Base-by-base conservation (phyloP, 768 basidiomycete genomes). In the Udeniomyces megalosporus region DNA sequence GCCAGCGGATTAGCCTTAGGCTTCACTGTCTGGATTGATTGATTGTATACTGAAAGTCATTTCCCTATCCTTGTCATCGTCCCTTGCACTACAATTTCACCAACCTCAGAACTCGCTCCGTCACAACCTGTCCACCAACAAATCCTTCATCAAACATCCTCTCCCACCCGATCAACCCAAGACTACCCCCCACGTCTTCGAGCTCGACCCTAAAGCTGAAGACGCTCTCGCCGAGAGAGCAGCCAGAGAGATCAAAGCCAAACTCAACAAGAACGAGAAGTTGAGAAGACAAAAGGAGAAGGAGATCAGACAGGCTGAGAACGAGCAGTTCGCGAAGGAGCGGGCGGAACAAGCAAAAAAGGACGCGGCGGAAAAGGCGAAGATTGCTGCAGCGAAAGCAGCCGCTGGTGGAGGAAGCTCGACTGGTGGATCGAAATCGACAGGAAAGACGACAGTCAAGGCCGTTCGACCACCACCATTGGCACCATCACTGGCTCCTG, bases 71-170 rank as follows among this genome's bases (percentile, higher is more conserved):
- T 8, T 42, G 38, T 42, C 17, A 17, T 8, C 17, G 38, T 42
- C 38, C 17, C 17, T 42, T 42, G 8, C 38, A 8, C 8, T 17
- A 17, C 38, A 11, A 11, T 22, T 57, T 26, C 31, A 34, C 15
- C 47, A 29, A 66, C 42, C 28, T n/a, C 70, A 90, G 88, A 90
- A 86, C 68, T 93, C 93, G 32, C 85, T 96, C 50, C 85, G 91
- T 24, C 91, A 96, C 70, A 92, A 91, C 71, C 75, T 99, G n/a
- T 92, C 91, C 1, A 88, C 89, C 12, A 84, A 85, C 70, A 82
- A 84, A 52, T 89, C 88, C 0, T 99, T 99, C 75, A 78, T 86
- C 72, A 96, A 96, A 74, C 79, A 88, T 72, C 87, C 91, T 63
- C 79, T 60, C 34, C 47, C 34, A 3, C 48, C 58, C 8, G 88